Conservation (phyloP, 2,329 filamentous ascomycete genomes). For the Fusarium tricinctum region DNA sequence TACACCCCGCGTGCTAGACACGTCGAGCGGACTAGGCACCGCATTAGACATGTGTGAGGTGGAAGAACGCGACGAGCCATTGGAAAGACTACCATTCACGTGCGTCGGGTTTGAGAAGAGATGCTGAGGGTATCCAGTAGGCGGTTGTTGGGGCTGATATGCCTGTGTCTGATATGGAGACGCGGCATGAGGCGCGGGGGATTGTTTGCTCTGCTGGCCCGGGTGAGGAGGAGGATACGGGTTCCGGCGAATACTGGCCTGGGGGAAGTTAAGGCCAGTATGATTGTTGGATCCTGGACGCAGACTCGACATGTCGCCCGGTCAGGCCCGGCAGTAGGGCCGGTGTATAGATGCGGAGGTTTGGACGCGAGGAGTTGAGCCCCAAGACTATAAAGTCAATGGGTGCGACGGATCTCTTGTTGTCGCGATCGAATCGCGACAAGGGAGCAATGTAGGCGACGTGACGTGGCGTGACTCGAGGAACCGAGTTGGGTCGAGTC, state of each 20-base stretch:
- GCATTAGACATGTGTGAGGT: constrained; percentile 64
- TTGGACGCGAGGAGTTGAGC: constrained; percentile 27
- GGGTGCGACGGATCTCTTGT: constrained; percentile 27
- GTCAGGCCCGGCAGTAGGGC: constrained; percentile 43
- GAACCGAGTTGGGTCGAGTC: constrained; percentile 13
- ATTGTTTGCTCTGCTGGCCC: constrained; percentile 68
- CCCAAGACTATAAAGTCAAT: constrained; percentile 12
- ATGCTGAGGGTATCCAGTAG: constrained; percentile 66
- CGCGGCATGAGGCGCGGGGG: constrained; percentile 67
- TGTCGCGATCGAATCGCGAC: constrained; percentile 32
- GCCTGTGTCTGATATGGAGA: constrained; percentile 68
- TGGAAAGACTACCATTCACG: constrained; percentile 63
- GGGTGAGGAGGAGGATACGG: constrained; percentile 63
- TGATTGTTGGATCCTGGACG: constrained; percentile 67
- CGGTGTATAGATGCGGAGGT: constrained; percentile 32
- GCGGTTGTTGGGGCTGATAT: constrained; percentile 67
- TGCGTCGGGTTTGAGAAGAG: constrained; percentile 65
- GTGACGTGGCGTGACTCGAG: constrained; percentile 43
- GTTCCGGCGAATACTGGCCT: constrained; percentile 64
- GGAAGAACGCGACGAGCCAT: constrained; percentile 62
- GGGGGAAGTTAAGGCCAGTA: constrained; percentile 66
- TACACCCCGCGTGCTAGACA: constrained; percentile 60
- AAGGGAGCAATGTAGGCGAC: constrained; percentile 25
- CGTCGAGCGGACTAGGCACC: constrained; percentile 63
- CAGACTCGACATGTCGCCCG: constrained; percentile 62